Base-by-base conservation (phyloP, 495 filamentous ascomycete species). In the Hypoxylon lienhwacheense region DNA sequence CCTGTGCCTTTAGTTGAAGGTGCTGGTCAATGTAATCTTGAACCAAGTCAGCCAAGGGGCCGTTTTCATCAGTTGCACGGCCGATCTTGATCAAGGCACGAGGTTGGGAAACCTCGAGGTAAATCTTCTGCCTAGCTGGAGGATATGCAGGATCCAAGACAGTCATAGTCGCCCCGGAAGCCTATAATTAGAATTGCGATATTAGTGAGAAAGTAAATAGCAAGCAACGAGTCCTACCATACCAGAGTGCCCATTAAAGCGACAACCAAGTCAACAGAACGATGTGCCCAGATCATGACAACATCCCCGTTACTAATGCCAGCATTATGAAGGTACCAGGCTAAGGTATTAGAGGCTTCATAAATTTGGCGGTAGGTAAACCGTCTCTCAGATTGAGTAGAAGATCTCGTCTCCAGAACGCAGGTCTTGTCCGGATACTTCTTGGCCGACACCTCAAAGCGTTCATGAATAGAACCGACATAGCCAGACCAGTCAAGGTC, bases 141-240 rank as follows among this genome's bases (percentile, higher is more conserved):
- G 93, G 93, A 66, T 98, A 97, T 11, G 83, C 79, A 2, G 91
- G 91, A 60, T 97, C 91, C 35, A 97, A 83, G 29, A 97, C 90
- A 8, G 78, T 84, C 67, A 89, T 81, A n/a, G 83, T 89, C 3
- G 85, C 84, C 11, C 85, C 84, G 34, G 74, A 66, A 15, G 83
- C 78, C 71, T 86, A 73, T 26, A 42, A n/a, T 39, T 45, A 14
- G 25, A 53, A 16, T 2, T 12, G 22, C 5, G 32, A 53, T 3
- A 41, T 60, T 34, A 60, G 61, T 33, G 37, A 5, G 15, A 59
- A 37, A 3, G 55, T 26, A 29, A 60, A 46, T n/a, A n/a, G n/a
- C n/a, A n/a, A n/a, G n/a, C n/a, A n/a, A n/a, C n/a, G n/a, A n/a
- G n/a, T n/a, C n/a, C n/a, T n/a, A n/a, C n/a, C 45, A 35, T 69